Evolutionary conservation across 164 flowering plant species (phyloP), one percentile per base, ranked within the genome.

Genomic region (Macadamia tetraphylla): DNA sequence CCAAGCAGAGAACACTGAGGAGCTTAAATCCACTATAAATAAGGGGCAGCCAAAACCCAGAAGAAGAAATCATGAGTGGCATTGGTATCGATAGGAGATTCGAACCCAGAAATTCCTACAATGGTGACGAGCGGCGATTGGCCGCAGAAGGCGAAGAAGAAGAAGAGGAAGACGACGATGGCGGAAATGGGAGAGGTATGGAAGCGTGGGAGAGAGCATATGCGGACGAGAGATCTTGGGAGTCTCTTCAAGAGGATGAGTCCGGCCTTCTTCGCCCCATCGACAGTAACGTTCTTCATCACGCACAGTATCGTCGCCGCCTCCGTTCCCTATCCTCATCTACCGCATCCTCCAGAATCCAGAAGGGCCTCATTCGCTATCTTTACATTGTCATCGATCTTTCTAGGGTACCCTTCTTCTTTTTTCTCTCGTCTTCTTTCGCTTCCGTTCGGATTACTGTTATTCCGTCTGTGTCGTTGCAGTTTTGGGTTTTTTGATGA

Each of bases 171-270:
- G 95, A 75, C 11, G 81, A 82, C 0, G 87, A 74, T 35, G 40
- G 40, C 8, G 85, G 69, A 17, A 79, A 77, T 35, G 87, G 67
- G 1, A 72, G 58, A 43, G 81, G 75, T 15, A 44, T 77, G 61
- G 85, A 79, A 10, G 90, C 85, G 7, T 88, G 92, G 97, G 96
- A 94, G 80, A 83, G 90, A 74, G 78, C 87, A 63, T 94, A 94
- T 66, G 88, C 94, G 0, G 94, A 89, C 60, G 98, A 91, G 70
- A 82, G 98, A 66, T 91, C 97, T 0, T 94, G 98, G 98, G 97
- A 94, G 71, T 75, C 88, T 11, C 70, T 91, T 66, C 94, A 89
- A 75, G 97, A 89, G 75, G 97, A 94, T 65, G 98, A 91, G 70
- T 89, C 91, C 12, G 97, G 98, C 1, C 82, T 85, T 42, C 91